Percentiles rank a stretch among this genome's conserved stretches.
Conservation (phyloP, 169 alveolate species). For the Cryptosporidium canis region DNA sequence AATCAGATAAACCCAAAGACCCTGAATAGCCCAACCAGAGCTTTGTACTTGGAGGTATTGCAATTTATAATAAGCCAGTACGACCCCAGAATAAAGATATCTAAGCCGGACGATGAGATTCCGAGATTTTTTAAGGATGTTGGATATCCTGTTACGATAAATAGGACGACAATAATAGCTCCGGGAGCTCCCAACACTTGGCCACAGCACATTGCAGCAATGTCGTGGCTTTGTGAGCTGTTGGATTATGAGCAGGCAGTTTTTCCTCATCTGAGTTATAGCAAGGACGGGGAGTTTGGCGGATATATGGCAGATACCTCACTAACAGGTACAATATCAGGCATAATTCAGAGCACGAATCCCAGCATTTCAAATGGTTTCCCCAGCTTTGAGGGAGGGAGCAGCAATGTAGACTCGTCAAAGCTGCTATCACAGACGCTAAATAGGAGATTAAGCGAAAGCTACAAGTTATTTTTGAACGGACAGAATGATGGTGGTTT, state of each 20-base stretch:
- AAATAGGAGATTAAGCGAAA: constrained; percentile 50
- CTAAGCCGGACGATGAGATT: constrained; percentile 66
- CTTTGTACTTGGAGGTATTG: constrained; percentile 48
- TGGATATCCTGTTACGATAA: constrained; percentile 82
- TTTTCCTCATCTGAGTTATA: constrained; percentile 77
- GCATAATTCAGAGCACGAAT: not conserved
- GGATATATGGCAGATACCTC: constrained; percentile 34
- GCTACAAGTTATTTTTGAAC: constrained; percentile 42
- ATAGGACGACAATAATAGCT: constrained; percentile 82
- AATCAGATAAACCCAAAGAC: constrained; percentile 61
- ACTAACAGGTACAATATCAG: constrained; percentile 38
- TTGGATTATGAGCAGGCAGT: constrained; percentile 81
- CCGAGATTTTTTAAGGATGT: constrained; percentile 78
- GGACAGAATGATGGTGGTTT: constrained; percentile 71
- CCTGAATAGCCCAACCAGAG: constrained; percentile 58
- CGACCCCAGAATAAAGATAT: constrained; percentile 42
- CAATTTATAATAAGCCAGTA: constrained; percentile 57
- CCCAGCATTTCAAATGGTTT: not conserved
- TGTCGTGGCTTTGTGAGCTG: constrained; percentile 84
- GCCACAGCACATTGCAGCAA: constrained; percentile 83
- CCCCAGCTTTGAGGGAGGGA: constrained; percentile 11
- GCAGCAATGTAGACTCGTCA: constrained; percentile 23
- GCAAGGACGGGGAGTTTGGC: constrained; percentile 70
- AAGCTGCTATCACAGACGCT: constrained; percentile 58
- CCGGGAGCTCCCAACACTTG: constrained; percentile 84